phyloP scores from a whole-genome alignment of 352 stramenopile genomes.

The Phytophthora nicotianae region DNA sequence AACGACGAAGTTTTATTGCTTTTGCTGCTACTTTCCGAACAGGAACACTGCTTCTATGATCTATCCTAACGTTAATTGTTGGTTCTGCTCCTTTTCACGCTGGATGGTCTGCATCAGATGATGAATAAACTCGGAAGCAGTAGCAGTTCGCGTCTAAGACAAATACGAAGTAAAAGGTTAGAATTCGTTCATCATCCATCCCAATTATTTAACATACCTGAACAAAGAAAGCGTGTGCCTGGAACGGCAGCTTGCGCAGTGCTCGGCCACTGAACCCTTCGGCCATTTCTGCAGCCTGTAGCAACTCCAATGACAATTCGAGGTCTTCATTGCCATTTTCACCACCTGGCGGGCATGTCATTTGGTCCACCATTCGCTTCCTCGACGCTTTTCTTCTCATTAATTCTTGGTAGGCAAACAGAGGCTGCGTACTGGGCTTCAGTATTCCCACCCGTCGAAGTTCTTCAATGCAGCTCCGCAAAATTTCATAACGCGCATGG shows the following conservation, averaged over 20 bases:
- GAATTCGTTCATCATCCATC: neutral
- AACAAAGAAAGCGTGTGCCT: slow-evolving; percentile 75
- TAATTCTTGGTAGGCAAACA: slow-evolving; percentile 41
- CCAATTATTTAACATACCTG: slow-evolving; percentile 38
- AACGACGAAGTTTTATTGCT: too few relatives aligned
- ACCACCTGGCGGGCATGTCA: slow-evolving; percentile 15
- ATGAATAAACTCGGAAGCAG: slow-evolving; percentile 30
- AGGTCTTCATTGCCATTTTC: slow-evolving; percentile 21
- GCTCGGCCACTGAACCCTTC: slow-evolving; percentile 77
- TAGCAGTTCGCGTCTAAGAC: slow-evolving; percentile 25
- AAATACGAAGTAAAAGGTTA: slow-evolving; percentile 6
- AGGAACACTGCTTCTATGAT: neutral
- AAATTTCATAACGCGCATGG: slow-evolving; percentile 82
- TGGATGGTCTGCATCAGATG: slow-evolving; percentile 34
- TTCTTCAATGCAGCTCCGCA: slow-evolving; percentile 84
- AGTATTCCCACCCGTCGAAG: slow-evolving; percentile 80
- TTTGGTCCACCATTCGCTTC: slow-evolving; percentile 54
- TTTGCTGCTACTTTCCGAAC: too few relatives aligned
- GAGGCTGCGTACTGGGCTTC: slow-evolving; percentile 3
- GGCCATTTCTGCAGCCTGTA: slow-evolving; percentile 49
- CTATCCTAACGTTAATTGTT: slow-evolving; percentile 28
- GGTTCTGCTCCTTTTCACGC: slow-evolving; percentile 37
- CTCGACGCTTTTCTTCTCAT: slow-evolving; percentile 27
- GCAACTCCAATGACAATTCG: slow-evolving; percentile 38
- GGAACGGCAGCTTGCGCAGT: slow-evolving; percentile 87